Percentiles rank a stretch among this genome's conserved stretches.
Conservation (phyloP, 352 stramenopile species). For the Pseudoperonospora humuli region DNA sequence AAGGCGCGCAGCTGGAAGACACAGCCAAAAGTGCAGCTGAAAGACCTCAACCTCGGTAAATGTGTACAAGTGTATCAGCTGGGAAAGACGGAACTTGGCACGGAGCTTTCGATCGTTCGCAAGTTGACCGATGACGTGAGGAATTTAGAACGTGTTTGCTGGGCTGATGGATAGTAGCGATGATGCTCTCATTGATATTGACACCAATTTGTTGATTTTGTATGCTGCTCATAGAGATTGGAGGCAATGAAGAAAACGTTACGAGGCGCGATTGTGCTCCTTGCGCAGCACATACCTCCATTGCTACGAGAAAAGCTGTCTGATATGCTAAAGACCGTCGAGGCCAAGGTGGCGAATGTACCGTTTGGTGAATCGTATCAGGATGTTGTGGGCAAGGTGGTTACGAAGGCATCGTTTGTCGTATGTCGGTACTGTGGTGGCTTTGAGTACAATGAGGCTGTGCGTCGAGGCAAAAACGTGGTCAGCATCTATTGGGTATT, state of each 20-base stretch:
- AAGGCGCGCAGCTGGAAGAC: conserved; percentile 41
- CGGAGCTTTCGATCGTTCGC: conserved; percentile 43
- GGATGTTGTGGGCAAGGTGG: conserved; percentile 71
- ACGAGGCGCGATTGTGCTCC: conserved; percentile 51
- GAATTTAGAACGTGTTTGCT: neutral
- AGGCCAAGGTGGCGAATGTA: conserved; percentile 78
- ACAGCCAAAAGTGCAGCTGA: conserved; percentile 35
- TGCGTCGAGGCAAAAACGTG: conserved; percentile 58
- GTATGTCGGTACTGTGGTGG: conserved; percentile 75
- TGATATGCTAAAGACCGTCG: conserved; percentile 55
- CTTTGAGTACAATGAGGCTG: conserved; percentile 73
- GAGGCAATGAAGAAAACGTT: conserved; percentile 44
- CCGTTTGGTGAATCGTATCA: conserved; percentile 58
- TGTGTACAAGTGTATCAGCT: conserved; percentile 42
- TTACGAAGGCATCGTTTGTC: conserved; percentile 72
- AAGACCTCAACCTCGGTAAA: conserved; percentile 38
- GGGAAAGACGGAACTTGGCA: conserved; percentile 23
- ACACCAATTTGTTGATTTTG: conserved; percentile 1
- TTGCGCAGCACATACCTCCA: conserved; percentile 69
- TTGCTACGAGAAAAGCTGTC: conserved; percentile 52
- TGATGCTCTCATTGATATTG: neutral
- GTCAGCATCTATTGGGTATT: conserved; percentile 81
- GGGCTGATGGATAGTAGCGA: neutral
- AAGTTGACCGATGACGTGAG: conserved; percentile 39
- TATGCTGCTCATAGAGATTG: conserved; percentile 29